Evolutionary conservation across 495 filamentous ascomycete genomes (phyloP).

Genomic region (Parathielavia hyrcaniae): DNA sequence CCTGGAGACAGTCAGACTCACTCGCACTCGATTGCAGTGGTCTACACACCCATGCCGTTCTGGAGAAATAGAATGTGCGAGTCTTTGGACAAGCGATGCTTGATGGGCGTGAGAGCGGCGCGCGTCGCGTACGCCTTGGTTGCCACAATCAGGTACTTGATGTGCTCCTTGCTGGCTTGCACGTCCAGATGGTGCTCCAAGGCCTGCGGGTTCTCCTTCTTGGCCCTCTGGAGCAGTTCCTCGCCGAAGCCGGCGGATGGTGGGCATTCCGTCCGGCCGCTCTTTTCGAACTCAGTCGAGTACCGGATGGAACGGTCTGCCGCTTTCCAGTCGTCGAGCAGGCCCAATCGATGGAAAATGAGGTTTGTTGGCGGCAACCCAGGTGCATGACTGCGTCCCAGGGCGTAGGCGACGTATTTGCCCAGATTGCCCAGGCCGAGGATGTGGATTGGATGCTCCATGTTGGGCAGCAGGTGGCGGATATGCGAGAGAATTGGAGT

Average conservation of each 20-base stretch:
- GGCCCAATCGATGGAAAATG: constrained; percentile 32
- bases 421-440: constrained; percentile 54
- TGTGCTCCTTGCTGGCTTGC: background rate
- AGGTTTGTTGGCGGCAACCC: constrained; percentile 29
- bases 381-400: constrained; percentile 6
- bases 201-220: background rate
- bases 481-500: background rate
- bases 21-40: too few relatives aligned
- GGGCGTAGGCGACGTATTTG: constrained; percentile 36
- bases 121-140: constrained; percentile 56
- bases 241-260: constrained; percentile 22
- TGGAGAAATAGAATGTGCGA: constrained; percentile 69
- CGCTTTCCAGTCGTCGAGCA: constrained; percentile 29
- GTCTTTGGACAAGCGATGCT: constrained; percentile 49
- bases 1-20: constrained; percentile 4
- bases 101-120: constrained; percentile 49
- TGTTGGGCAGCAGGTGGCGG: background rate
- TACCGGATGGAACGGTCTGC: constrained; percentile 19
- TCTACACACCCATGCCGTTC: constrained; percentile 63
- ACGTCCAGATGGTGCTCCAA: background rate
- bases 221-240: background rate
- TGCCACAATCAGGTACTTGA: constrained; percentile 66
- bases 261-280: too few relatives aligned
- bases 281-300: background rate
- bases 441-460: constrained; percentile 31